These are phyloP conservation scores for Lactuca sativa DNA, from an alignment of 129 eudicot species.

Conservation along the genomic window DNA sequence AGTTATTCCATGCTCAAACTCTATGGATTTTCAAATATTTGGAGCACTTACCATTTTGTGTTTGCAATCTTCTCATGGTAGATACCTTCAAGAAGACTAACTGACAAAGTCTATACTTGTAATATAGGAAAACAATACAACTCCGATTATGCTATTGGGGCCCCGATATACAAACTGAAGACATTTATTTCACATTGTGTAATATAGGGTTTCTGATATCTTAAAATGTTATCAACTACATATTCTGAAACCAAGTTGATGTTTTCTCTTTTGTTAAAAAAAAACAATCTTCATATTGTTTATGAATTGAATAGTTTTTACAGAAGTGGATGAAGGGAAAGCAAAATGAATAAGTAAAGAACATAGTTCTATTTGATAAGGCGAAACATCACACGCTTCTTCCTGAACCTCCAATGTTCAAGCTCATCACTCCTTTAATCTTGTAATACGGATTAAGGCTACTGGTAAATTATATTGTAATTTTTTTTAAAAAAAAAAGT, in stretches of 20 bases:
- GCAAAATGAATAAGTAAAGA: slow-evolving; percentile 95
- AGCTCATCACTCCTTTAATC: slow-evolving; percentile 70
- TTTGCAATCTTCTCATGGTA: no score
- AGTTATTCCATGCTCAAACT: no score
- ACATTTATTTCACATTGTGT: not conserved
- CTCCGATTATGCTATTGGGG: not conserved
- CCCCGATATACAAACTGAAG: not conserved
- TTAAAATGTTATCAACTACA: no score
- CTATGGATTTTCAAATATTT: no score
- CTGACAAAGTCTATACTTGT: no score
- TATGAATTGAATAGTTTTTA: not conserved
- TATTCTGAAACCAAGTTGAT: not conserved
- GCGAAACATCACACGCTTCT: slow-evolving; percentile 74
- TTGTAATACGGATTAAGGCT: slow-evolving; percentile 77
- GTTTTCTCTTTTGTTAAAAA: no score
- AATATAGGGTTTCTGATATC: not conserved
- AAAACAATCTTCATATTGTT: not conserved
- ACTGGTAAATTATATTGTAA: not conserved
- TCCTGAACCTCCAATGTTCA: slow-evolving; percentile 66
- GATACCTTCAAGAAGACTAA: no score
- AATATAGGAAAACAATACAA: no score
- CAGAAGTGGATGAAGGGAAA: slow-evolving; percentile 95
- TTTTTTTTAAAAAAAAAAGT: not conserved
- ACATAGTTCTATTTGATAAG: slow-evolving; percentile 80
- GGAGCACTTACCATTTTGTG: no score